Conservation (phyloP, 208 protist species). For the Trypanosoma congolense region DNA sequence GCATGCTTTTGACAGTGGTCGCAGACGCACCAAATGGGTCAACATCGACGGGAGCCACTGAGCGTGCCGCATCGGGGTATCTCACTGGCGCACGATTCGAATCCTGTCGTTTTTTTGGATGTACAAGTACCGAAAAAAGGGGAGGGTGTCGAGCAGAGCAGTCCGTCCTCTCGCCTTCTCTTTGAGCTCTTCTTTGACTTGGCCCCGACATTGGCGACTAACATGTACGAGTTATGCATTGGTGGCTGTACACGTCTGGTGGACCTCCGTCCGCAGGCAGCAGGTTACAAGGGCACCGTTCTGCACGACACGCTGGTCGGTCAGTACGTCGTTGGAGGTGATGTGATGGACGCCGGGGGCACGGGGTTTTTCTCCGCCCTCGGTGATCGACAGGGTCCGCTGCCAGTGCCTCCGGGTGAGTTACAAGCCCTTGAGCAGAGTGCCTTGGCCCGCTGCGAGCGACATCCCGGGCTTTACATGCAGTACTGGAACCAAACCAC, state of each 20-base stretch:
- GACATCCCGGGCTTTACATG: slow-evolving; percentile 12
- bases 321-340: slow-evolving; percentile 25
- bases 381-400: slow-evolving; percentile 17
- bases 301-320: slow-evolving; percentile 21
- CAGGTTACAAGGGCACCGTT: slow-evolving; percentile 24
- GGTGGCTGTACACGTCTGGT: slow-evolving; percentile 22
- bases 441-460: slow-evolving; percentile 9
- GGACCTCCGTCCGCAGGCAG: slow-evolving; percentile 17
- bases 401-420: slow-evolving; percentile 17
- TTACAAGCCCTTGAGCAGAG: slow-evolving; percentile 10
- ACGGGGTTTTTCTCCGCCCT: slow-evolving; percentile 23
- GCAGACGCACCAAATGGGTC: slow-evolving; percentile 2
- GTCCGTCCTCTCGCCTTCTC: slow-evolving; percentile 14
- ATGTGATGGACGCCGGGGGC: slow-evolving; percentile 22
- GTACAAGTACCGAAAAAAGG: slow-evolving; percentile 7
- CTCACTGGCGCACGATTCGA: slow-evolving; percentile 19
- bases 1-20: slow-evolving; percentile 1
- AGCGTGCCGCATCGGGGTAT: slow-evolving; percentile 25
- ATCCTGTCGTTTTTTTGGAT: slow-evolving; percentile 27
- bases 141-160: background rate
- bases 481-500: slow-evolving; percentile 23
- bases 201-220: slow-evolving; percentile 18
- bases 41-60: slow-evolving; percentile 6
- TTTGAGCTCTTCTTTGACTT: slow-evolving; percentile 31
- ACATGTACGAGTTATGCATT: slow-evolving; percentile 19